Conservation (phyloP, 2,329 filamentous ascomycete species). For the Trichophyton verrucosum region DNA sequence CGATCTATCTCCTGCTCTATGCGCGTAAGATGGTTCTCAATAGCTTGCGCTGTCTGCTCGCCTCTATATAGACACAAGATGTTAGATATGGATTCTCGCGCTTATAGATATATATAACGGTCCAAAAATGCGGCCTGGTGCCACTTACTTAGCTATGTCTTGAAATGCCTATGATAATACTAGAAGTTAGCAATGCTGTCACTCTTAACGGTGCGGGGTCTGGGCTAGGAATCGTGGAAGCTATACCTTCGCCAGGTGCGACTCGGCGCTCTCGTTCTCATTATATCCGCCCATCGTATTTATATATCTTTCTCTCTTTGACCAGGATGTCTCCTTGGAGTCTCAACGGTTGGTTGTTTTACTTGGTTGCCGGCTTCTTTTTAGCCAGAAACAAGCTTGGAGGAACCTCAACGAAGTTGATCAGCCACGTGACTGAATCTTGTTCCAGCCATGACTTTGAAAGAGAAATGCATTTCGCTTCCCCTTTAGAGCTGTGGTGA, state of each 20-base stretch:
- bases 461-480: too few species aligned
- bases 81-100: not conserved
- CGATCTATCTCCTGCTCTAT: constrained; percentile 43
- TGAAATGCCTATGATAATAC: constrained; percentile 19
- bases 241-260: constrained; percentile 11
- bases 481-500: too few species aligned
- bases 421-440: not conserved
- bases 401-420: too few species aligned
- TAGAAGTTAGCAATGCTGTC: not conserved
- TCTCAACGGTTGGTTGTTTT: not conserved
- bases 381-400: not conserved
- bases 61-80: constrained; percentile 28
- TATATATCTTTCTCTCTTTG: not conserved
- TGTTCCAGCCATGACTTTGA: too few species aligned
- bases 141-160: constrained; percentile 20
- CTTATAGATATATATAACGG: not conserved
- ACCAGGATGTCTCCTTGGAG: not conserved
- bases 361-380: too few species aligned
- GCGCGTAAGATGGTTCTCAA: constrained; percentile 43
- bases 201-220: not conserved
- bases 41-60: constrained; percentile 42
- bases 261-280: constrained; percentile 6
- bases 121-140: not conserved
- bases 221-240: not conserved
- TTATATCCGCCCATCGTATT: not conserved